phyloP scores from a whole-genome alignment of 345 rosid species.

The Gynandropsis gynandra region DNA sequence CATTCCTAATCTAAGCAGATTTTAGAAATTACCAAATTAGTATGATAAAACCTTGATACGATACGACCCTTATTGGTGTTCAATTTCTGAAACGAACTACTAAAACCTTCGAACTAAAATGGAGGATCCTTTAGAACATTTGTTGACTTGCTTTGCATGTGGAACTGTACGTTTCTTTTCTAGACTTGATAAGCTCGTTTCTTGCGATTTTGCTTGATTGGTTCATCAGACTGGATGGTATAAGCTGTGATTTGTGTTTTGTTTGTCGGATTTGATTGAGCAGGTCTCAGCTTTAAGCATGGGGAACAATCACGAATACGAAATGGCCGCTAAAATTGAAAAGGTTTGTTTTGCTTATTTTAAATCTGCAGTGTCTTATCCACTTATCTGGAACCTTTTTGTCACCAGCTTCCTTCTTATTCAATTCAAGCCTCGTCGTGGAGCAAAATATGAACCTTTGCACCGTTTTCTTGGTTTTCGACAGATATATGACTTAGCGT shows the following conservation, averaged over 20 bases:
- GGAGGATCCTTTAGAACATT: too few relatives aligned
- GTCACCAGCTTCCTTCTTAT: background rate
- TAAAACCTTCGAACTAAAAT: conserved; percentile 12
- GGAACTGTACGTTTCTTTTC: too few relatives aligned
- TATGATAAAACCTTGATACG: too few relatives aligned
- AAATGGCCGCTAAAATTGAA: conserved; percentile 84
- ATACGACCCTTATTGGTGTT: too few relatives aligned
- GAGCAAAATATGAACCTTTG: conserved; percentile 16
- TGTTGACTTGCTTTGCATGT: too few relatives aligned
- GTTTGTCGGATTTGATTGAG: conserved; percentile 16
- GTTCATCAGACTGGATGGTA: too few relatives aligned
- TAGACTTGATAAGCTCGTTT: too few relatives aligned
- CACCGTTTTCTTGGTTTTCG: conserved; percentile 14
- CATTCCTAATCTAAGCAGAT: too few relatives aligned
- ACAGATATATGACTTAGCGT: conserved; percentile 80
- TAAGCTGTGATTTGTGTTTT: conserved; percentile 13
- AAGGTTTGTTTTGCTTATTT: conserved; percentile 39
- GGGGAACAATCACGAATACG: conserved; percentile 79
- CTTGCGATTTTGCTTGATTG: too few relatives aligned
- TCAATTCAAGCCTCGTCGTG: conserved; percentile 17
- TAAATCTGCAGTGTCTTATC: conserved; percentile 8
- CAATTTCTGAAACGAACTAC: conserved; percentile 5
- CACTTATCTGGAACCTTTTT: background rate
- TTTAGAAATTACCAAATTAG: too few relatives aligned
- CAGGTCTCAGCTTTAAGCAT: conserved; percentile 74